A percentile compares a stretch with the other conserved stretches of the same genome.
phyloP scores from a whole-genome alignment of 2,329 filamentous ascomycete genomes.

The Xylariaceae sp. region DNA sequence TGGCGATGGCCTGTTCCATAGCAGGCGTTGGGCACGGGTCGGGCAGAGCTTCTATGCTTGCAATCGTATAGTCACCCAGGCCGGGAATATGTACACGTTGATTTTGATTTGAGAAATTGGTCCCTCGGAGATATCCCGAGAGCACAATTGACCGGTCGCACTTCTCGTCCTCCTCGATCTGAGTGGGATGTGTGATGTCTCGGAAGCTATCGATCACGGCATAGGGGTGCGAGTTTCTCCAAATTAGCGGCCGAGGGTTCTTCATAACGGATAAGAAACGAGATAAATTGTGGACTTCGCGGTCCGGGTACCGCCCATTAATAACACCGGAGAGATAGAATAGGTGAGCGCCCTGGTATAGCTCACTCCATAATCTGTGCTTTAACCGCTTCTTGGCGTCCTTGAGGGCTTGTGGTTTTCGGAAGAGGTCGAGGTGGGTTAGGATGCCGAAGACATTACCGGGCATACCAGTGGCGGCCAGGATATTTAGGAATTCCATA shows the following conservation, averaged over 20 bases:
- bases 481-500: constrained; percentile 96
- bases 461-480: constrained; percentile 95
- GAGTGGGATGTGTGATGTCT: constrained; percentile 90
- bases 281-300: constrained; percentile 93
- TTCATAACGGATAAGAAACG: constrained; percentile 99
- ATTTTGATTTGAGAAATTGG: constrained; percentile 85
- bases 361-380: constrained; percentile 92
- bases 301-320: constrained; percentile 94
- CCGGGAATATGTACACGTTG: constrained; percentile 92
- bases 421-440: constrained; percentile 93
- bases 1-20: constrained; percentile 85
- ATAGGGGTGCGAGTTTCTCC: constrained; percentile 96
- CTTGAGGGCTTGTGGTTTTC: constrained; percentile 88
- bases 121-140: constrained; percentile 91
- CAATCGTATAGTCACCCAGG: constrained; percentile 83
- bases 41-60: constrained; percentile 82
- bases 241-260: constrained; percentile 92
- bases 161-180: constrained; percentile 83
- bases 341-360: constrained; percentile 95
- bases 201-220: constrained; percentile 91
- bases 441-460: constrained; percentile 97
- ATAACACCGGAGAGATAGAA: constrained; percentile 97
- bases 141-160: constrained; percentile 90
- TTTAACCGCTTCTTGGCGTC: constrained; percentile 96
- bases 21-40: constrained; percentile 94